These are phyloP conservation scores for Viridothelium virens DNA, from an alignment of 495 filamentous ascomycete species.

Conservation along the genomic window DNA sequence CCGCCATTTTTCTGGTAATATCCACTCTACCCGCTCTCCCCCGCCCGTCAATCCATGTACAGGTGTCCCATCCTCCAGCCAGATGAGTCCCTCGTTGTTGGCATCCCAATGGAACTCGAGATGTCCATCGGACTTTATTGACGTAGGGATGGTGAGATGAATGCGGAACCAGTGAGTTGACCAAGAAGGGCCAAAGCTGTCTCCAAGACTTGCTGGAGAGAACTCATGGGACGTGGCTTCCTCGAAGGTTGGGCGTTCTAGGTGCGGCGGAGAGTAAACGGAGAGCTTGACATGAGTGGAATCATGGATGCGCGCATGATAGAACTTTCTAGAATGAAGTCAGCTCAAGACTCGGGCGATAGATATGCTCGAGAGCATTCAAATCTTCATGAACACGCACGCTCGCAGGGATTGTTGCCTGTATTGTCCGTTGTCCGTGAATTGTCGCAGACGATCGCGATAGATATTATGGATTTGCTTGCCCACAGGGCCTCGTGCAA, in stretches of 20 bases:
- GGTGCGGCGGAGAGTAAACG: constrained; percentile 75
- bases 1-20: constrained; percentile 67
- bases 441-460: constrained; percentile 71
- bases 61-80: constrained; percentile 77
- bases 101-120: constrained; percentile 95
- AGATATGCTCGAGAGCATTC: not conserved
- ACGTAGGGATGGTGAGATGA: constrained; percentile 62
- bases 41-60: constrained; percentile 91
- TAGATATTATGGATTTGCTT: constrained; percentile 85
- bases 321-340: constrained; percentile 51
- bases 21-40: constrained; percentile 82
- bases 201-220: constrained; percentile 62
- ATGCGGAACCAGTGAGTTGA: constrained; percentile 97
- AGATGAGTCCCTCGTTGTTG: constrained; percentile 84
- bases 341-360: constrained; percentile 4
- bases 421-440: constrained; percentile 77
- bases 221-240: constrained; percentile 80
- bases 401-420: constrained; percentile 64
- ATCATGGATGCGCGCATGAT: constrained; percentile 64
- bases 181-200: constrained; percentile 88
- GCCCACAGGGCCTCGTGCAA: constrained; percentile 57
- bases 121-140: constrained; percentile 62
- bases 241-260: constrained; percentile 76
- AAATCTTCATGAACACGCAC: constrained; percentile 33
- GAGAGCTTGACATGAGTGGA: constrained; percentile 72